Percentiles rank a stretch among this genome's conserved stretches.
phyloP scores from a whole-genome alignment of 2,329 filamentous ascomycete genomes.

The Aspergillus felis region DNA sequence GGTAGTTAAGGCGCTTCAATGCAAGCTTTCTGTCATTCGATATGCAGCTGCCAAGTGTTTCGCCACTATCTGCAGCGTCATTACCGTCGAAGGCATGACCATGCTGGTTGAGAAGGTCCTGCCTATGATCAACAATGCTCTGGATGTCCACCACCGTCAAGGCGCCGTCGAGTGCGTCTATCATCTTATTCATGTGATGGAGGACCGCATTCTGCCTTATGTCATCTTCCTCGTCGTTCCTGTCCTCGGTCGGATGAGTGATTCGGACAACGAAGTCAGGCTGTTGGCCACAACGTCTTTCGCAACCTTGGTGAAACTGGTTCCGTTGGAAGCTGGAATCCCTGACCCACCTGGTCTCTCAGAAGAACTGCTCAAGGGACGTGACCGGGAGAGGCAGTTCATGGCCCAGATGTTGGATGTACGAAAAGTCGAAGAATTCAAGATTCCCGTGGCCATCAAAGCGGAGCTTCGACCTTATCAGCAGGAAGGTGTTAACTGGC shows the following conservation, averaged over 20 bases:
- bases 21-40: slow-evolving; percentile 82
- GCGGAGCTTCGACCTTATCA: slow-evolving; percentile 95
- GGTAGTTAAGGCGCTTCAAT: slow-evolving; percentile 82
- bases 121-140: slow-evolving; percentile 83
- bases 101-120: slow-evolving; percentile 90
- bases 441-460: slow-evolving; percentile 94
- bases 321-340: slow-evolving; percentile 94
- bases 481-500: slow-evolving; percentile 98
- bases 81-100: slow-evolving; percentile 92
- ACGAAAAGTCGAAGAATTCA: slow-evolving; percentile 92
- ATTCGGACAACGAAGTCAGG: slow-evolving; percentile 92
- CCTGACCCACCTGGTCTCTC: slow-evolving; percentile 93
- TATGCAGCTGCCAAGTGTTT: slow-evolving; percentile 98
- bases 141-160: slow-evolving; percentile 85
- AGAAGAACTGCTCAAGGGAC: slow-evolving; percentile 77
- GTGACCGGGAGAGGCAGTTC: slow-evolving; percentile 92
- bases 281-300: slow-evolving; percentile 95
- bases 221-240: slow-evolving; percentile 99
- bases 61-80: slow-evolving; percentile 94
- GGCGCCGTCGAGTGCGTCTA: slow-evolving; percentile 94
- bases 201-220: slow-evolving; percentile 90
- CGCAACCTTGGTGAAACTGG: slow-evolving; percentile 92
- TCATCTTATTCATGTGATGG: slow-evolving; percentile 97
- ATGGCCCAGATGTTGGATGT: slow-evolving; percentile 94
- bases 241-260: slow-evolving; percentile 95